phyloP scores from a whole-genome alignment of 2,329 filamentous ascomycete genomes.

The Curvularia lunata region DNA sequence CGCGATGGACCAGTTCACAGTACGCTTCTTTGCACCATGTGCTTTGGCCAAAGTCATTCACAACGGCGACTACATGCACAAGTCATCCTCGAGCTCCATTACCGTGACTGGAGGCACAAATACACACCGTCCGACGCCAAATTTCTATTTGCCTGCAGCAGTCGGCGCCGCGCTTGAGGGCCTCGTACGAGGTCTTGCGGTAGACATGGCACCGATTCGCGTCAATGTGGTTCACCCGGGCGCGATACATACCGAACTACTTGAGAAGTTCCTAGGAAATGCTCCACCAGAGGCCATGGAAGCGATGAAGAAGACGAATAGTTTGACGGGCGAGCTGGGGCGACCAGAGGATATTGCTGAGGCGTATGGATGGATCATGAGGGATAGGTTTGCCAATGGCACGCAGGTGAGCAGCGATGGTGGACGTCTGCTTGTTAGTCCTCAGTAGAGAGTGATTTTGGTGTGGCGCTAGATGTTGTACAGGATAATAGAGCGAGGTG shows the following conservation, averaged over 20 bases:
- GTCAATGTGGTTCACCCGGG: slow-evolving; percentile 54
- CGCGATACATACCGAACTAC: slow-evolving; percentile 51
- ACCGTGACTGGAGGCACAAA: slow-evolving; percentile 52
- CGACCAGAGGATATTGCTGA: slow-evolving; percentile 51
- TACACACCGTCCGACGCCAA: slow-evolving; percentile 42
- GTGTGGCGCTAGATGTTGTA: not conserved
- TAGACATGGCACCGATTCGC: slow-evolving; percentile 53
- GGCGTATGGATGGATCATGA: slow-evolving; percentile 55
- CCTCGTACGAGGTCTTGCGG: slow-evolving; percentile 47
- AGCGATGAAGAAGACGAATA: slow-evolving; percentile 24
- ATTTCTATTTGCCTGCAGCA: slow-evolving; percentile 41
- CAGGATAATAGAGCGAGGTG: not conserved
- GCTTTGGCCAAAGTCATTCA: slow-evolving; percentile 52
- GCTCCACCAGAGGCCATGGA: slow-evolving; percentile 24
- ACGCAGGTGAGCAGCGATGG: slow-evolving; percentile 45
- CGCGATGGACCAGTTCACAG: slow-evolving; percentile 29
- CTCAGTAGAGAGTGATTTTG: not conserved
- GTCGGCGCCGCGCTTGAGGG: slow-evolving; percentile 40
- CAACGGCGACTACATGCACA: slow-evolving; percentile 44
- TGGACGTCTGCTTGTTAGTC: slow-evolving; percentile 40
- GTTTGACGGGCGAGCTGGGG: slow-evolving; percentile 33
- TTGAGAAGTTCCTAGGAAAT: slow-evolving; percentile 33
- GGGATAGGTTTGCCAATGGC: slow-evolving; percentile 51
- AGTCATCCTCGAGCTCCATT: slow-evolving; percentile 40
- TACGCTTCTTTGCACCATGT: slow-evolving; percentile 46